Base-by-base conservation (phyloP, 192 early-diverging fungal species). In the Piromyces sp. region DNA sequence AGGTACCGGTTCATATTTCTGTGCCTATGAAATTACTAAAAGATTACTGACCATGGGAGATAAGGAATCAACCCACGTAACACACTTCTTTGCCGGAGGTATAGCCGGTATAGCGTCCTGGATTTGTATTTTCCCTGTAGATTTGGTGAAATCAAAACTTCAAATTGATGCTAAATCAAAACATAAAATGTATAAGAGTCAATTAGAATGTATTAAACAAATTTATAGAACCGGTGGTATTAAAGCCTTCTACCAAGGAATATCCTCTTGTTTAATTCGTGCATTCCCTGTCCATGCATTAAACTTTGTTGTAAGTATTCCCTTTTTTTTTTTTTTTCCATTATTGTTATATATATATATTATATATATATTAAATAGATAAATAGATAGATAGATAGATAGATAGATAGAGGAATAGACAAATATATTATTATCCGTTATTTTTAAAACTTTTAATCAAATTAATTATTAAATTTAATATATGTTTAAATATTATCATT, bases 201-300 rank as follows among this genome's bases (percentile, higher is more conserved):
- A 84, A 29, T 81, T 82, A 81, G 88, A 85, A 30, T 91, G 83
- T 86, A 83, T 89, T 30, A 86, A 82, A 80, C 85, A 87, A 68
- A 91, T 93, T 26, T 87, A 90, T 80, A 80, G 82, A 22, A 87
- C 84, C 14, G 82, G 87, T n/a, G 93, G 93, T 2, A 31, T 91
- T 29, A 81, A 85, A 4, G 92, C 91, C 17, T 84, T 95, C 1
- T 95, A 95, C 83, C 90, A 92, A 78, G 94, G 94, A 22, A 82
- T 95, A 14, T 91, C 89, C 2, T 93, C 93, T 26, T 94, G 92
- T 30, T 87, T 94, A 13, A 89, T 94, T 30, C 87, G 94, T 9
- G 93, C 93, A 5, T 93, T 94, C 82, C 94, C 94, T 1, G 91
- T 95, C 82, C 94, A 95, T 84, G 92, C 91, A 16, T 84, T 95